Evolutionary conservation across 2,329 filamentous ascomycete genomes (phyloP).

Genomic region (Talaromyces verruculosus): DNA sequence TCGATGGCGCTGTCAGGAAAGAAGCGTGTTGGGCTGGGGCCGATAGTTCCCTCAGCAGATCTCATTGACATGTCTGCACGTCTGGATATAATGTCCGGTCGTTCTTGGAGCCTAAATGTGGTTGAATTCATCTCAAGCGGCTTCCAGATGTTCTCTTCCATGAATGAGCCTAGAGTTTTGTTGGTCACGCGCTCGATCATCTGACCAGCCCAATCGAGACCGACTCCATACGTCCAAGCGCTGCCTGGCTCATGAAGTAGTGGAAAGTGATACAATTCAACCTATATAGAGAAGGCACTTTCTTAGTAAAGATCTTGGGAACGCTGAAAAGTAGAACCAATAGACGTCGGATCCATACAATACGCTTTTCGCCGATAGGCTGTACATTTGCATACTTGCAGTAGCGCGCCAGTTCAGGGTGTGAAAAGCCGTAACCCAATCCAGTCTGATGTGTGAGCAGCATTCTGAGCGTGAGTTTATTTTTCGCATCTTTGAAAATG

Average conservation of each 20-base stretch:
- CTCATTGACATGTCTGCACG: constrained; percentile 11
- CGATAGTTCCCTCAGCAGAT: background rate
- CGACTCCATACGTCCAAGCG: constrained; percentile 13
- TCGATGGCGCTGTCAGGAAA: background rate
- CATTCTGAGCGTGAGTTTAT: constrained; percentile 6
- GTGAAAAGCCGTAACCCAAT: constrained; percentile 4
- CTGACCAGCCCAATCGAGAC: constrained; percentile 13
- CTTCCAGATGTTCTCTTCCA: constrained; percentile 15
- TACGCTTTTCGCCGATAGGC: background rate
- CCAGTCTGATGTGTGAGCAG: constrained; percentile 15
- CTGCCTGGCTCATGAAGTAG: constrained; percentile 13
- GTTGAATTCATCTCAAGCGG: constrained; percentile 11
- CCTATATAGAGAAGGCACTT: background rate
- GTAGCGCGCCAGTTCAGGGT: background rate
- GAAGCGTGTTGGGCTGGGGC: constrained; percentile 12
- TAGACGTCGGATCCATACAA: background rate
- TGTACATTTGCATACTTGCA: constrained; percentile 9
- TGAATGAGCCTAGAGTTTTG: constrained; percentile 3
- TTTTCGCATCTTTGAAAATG: background rate
- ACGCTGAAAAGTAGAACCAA: background rate
- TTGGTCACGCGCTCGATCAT: constrained; percentile 12
- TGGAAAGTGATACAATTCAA: background rate
- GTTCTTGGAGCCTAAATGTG: constrained; percentile 1
- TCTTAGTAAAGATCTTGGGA: background rate
- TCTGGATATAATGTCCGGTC: constrained; percentile 7